Evolutionary conservation across 805 yeast species (phyloP).

Genomic region (Kregervanrija delftensis): DNA sequence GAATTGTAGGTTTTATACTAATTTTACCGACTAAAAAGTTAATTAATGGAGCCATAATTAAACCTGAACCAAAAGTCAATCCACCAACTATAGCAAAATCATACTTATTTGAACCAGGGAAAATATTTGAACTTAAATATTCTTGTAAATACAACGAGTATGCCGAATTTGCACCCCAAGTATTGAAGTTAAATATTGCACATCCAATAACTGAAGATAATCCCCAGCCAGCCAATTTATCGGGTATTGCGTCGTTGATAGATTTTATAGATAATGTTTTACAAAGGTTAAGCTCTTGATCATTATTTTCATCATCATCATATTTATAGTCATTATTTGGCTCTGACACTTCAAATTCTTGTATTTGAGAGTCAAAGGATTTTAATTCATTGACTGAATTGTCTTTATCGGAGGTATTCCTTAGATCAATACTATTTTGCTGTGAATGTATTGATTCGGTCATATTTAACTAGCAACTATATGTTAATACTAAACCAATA

Average conservation of each 20-base stretch:
- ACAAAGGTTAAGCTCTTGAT: slow-evolving; percentile 1
- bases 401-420: neutral
- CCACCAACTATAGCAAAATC: slow-evolving; percentile 70
- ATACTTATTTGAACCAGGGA: slow-evolving; percentile 46
- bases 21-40: slow-evolving; percentile 37
- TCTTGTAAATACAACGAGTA: slow-evolving; percentile 57
- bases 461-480: neutral
- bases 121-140: slow-evolving; percentile 44
- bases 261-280: slow-evolving; percentile 6
- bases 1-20: slow-evolving; percentile 35
- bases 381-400: neutral
- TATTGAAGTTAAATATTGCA: slow-evolving; percentile 43
- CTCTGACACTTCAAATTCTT: no score
- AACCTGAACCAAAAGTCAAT: slow-evolving; percentile 49
- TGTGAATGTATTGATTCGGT: neutral
- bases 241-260: slow-evolving; percentile 33
- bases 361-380: no score
- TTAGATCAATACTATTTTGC: neutral
- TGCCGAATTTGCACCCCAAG: slow-evolving; percentile 72
- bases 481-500: neutral
- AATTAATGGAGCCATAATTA: slow-evolving; percentile 42
- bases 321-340: neutral
- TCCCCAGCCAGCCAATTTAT: slow-evolving; percentile 69
- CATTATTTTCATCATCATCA: slow-evolving; percentile 1
- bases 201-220: slow-evolving; percentile 39